A percentile compares a stretch with the other conserved stretches of the same genome.
Evolutionary conservation across 2,329 filamentous ascomycete genomes (phyloP).

Genomic region (Myriosclerotinia curreyana): DNA sequence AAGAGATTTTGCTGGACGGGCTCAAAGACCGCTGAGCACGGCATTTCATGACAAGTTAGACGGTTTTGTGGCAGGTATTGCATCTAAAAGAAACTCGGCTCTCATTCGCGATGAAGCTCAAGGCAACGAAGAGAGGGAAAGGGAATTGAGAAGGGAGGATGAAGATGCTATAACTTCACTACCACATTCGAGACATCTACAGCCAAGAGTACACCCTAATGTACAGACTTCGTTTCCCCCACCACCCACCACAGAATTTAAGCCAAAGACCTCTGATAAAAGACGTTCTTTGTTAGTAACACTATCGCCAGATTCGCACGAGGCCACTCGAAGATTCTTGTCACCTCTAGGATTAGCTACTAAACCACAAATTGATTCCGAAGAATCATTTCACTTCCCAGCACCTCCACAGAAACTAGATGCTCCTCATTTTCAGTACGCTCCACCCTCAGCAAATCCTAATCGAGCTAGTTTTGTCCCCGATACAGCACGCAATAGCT

Average conservation of each 20-base stretch:
- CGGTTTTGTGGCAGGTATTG: slow-evolving; percentile 81
- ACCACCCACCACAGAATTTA: slow-evolving; percentile 42
- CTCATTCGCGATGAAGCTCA: slow-evolving; percentile 78
- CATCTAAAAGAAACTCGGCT: slow-evolving; percentile 80
- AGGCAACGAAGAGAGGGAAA: slow-evolving; percentile 74
- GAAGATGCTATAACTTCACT: slow-evolving; percentile 82
- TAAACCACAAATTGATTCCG: slow-evolving; percentile 16
- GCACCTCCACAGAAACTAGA: slow-evolving; percentile 47
- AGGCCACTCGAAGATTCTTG: slow-evolving; percentile 41
- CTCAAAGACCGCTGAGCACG: slow-evolving; percentile 65
- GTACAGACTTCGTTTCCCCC: slow-evolving; percentile 36
- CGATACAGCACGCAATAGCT: slow-evolving; percentile 31
- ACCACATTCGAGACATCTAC: slow-evolving; percentile 64
- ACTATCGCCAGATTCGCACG: slow-evolving; percentile 39
- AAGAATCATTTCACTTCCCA: slow-evolving; percentile 56
- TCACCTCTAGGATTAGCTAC: slow-evolving; percentile 26
- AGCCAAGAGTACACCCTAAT: slow-evolving; percentile 47
- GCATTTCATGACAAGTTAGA: slow-evolving; percentile 84
- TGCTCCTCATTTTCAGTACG: slow-evolving; percentile 58
- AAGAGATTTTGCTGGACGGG: slow-evolving; percentile 43
- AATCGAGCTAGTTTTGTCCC: slow-evolving; percentile 20
- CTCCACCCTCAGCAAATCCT: slow-evolving; percentile 48
- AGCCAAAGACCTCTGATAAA: slow-evolving; percentile 50
- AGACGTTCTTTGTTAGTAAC: slow-evolving; percentile 32
- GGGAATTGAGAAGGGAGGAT: slow-evolving; percentile 74